Evolutionary conservation across 1,284 basidiomycete species (phyloP), one percentile per base, ranked within the genome.

Genomic region (Sphaerobolus stellatus): DNA sequence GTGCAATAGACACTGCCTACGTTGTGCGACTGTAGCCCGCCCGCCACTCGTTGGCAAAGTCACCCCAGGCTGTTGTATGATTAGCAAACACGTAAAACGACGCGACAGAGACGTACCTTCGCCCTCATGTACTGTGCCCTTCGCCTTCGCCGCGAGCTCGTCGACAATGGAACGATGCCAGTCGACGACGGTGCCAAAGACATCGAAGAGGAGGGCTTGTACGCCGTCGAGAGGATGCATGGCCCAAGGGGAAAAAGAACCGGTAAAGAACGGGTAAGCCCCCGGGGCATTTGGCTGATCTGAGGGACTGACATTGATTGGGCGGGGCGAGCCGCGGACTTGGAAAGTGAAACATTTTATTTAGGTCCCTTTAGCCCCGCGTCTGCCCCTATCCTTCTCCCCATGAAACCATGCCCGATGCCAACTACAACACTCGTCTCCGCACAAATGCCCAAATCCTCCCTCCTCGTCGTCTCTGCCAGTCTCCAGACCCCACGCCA

Each of bases 111-210:
- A 14, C 41, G 16, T 33, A 54, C 56, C 55, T 18, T 50, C 36
- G 4, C 34, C 34, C 34, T 56, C 49, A 41, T 25, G 50, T 11
- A 11, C 18, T 48, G 47, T 50, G 49, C 48, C n/a, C 49, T 60
- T 9, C 27, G 66, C 62, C 50, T 31, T 67, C 14, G 14, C 65
- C 56, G 61, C 67, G 62, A 86, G 65, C 45, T 78, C 72, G 4
- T 67, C 64, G 4, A 70, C 68, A 14, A 86, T 75, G 24, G 77
- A 76, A 5, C 70, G 69, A 50, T 75, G 72, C 83, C 83, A 86
- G 60, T 86, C 80, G 13, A 84, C 81, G 3, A 80, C 77, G 1
- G 84, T 87, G 8, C 84, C 84, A 54, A 86, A 81, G 6, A 82
- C 78, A 56, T 88, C 85, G 59, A 87, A 86, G 3, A 84, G 53